Evolutionary conservation across 805 yeast genomes (phyloP), one percentile per base, ranked within the genome.

Genomic region (Lipomyces orientalis): DNA sequence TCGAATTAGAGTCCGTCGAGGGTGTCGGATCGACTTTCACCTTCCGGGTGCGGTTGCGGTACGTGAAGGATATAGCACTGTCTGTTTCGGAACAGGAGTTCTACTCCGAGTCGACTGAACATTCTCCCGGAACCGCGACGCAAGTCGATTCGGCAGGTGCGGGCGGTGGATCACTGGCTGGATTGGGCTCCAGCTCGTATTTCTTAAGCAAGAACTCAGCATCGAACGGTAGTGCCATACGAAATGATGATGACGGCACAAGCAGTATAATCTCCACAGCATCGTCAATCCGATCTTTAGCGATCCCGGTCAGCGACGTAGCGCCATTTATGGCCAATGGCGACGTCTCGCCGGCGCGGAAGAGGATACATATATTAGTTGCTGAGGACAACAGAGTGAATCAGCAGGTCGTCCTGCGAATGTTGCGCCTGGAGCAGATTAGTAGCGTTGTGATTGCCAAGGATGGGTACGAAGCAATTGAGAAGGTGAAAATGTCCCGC

Each of bases 381-480:
- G 98, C 97, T 0, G 99, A 95, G 76, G 99, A 95, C 75, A 95
- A 95, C 75, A 81, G 84, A 71, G 98, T 95, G 9, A 95, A 95
- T 76, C 98, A 94, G 77, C 97, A 93, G 79, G 98, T 95, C 25
- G 90, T 94, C 75, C 87, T 85, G 73, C 81, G 98, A 62, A 93
- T 95, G 97, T 81, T 95, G 68, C 85, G 84, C 61, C 80, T 95
- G 25, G 98, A 95, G 79, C 97, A 97, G 0, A 85, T 90, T 67
- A 79, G 78, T 1, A 85, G 88, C 70, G 84, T 95, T 56, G 86
- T 87, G 2, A 80, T 94, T 75, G 98, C 97, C 0, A 87, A 90
- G 71, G 97, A 95, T 78, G 99, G 99, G 22, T 86, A 86, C 46
- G 97, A 93, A 69, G 98, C 98, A 0, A 86, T 93, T 51, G 88